Conservation (phyloP, 306 rosid genomes). For the Potentilla sterilis region DNA sequence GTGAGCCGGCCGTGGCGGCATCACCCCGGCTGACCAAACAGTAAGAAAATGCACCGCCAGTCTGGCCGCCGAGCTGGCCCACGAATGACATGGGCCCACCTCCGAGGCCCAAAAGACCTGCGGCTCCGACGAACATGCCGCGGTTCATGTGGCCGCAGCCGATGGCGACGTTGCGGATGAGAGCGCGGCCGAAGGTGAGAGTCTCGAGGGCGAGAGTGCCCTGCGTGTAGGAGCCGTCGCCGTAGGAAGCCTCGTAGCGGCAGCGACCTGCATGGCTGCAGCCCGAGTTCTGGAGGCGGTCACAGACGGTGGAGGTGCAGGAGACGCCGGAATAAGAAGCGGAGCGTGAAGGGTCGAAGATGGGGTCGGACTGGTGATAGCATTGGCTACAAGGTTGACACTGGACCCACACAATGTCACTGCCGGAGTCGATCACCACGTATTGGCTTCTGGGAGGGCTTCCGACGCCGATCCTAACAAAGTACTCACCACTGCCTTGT, state of each 20-base stretch:
- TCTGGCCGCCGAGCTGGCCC: slow-evolving; percentile 77
- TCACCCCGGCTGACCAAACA: slow-evolving; percentile 61
- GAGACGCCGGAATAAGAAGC: slow-evolving; percentile 62
- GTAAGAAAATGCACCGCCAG: slow-evolving; percentile 70
- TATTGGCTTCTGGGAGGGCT: slow-evolving; percentile 74
- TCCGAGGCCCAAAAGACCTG: slow-evolving; percentile 82
- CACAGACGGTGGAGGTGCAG: slow-evolving; percentile 62
- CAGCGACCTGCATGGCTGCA: slow-evolving; percentile 71
- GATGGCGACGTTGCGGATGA: slow-evolving; percentile 63
- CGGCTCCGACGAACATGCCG: slow-evolving; percentile 91
- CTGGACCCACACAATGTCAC: slow-evolving; percentile 89
- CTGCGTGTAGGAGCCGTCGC: slow-evolving; percentile 80
- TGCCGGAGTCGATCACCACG: slow-evolving; percentile 80
- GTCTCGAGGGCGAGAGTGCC: slow-evolving; percentile 87
- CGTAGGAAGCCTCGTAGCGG: slow-evolving; percentile 67
- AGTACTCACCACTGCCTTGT: slow-evolving; percentile 86
- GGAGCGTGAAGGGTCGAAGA: slow-evolving; percentile 73
- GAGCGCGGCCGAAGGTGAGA: slow-evolving; percentile 54
- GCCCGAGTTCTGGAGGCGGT: slow-evolving; percentile 53
- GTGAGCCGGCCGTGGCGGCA: slow-evolving; percentile 43
- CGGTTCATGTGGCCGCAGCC: slow-evolving; percentile 86
- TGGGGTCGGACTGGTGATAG: slow-evolving; percentile 79
- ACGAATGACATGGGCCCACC: slow-evolving; percentile 84
- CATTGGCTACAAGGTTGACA: slow-evolving; percentile 79
- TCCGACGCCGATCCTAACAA: slow-evolving; percentile 73